These are phyloP conservation scores for Naematelia encephala DNA, from an alignment of 768 basidiomycete species.

Conservation along the genomic window DNA sequence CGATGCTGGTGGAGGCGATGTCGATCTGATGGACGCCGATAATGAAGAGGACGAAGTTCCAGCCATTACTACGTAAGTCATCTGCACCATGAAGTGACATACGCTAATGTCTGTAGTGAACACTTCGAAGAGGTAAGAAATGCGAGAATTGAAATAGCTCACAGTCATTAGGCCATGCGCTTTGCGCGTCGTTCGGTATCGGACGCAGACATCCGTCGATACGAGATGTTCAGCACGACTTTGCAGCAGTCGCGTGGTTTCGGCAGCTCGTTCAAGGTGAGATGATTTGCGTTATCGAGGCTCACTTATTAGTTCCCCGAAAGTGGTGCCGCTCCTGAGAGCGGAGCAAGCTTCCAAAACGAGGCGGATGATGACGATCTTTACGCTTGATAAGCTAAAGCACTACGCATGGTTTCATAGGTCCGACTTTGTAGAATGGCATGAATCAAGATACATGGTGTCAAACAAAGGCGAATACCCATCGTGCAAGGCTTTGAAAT, in stretches of 20 bases:
- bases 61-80: slow-evolving; percentile 68
- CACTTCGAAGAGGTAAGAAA: slow-evolving; percentile 78
- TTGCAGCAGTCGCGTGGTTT: slow-evolving; percentile 56
- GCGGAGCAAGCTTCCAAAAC: slow-evolving; percentile 58
- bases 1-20: slow-evolving; percentile 70
- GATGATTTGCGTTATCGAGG: neutral
- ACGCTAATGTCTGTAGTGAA: slow-evolving; percentile 55
- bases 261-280: slow-evolving; percentile 80
- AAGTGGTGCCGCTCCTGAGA: slow-evolving; percentile 44
- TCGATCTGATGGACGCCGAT: slow-evolving; percentile 58
- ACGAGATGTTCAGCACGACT: slow-evolving; percentile 92
- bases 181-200: slow-evolving; percentile 95
- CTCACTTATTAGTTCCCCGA: slow-evolving; percentile 72
- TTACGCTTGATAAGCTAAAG: slow-evolving; percentile 61
- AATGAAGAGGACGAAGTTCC: slow-evolving; percentile 84
- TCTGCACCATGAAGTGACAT: neutral
- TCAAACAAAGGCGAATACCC: neutral
- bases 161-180: slow-evolving; percentile 73
- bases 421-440: neutral
- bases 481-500: no score
- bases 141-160: neutral
- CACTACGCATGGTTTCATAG: neutral
- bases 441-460: neutral
- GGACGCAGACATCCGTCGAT: slow-evolving; percentile 89
- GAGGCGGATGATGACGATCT: slow-evolving; percentile 86